Percentiles rank a stretch among this genome's conserved stretches.
These are phyloP conservation scores for Salix suchowensis DNA, from an alignment of 345 rosid species.

Conservation along the genomic window DNA sequence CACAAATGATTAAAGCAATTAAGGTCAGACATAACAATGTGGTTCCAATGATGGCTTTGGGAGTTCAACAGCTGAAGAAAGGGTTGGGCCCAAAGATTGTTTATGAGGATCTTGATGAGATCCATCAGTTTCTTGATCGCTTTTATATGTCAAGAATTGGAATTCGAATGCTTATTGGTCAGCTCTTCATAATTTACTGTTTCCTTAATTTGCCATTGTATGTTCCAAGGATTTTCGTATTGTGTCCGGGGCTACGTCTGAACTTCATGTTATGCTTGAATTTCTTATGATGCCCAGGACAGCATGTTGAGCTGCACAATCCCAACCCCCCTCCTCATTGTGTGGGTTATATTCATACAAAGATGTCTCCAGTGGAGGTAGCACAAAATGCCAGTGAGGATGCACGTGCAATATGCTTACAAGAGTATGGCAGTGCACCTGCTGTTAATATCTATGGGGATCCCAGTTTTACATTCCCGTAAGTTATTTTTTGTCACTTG, in stretches of 20 bases:
- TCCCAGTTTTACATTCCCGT: conserved; percentile 90
- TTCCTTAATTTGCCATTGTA: not conserved
- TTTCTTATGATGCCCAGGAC: conserved; percentile 60
- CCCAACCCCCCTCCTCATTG: conserved; percentile 76
- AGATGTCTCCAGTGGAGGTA: conserved; percentile 92
- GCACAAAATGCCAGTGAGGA: conserved; percentile 85
- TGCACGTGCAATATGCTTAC: conserved; percentile 74
- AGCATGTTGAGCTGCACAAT: conserved; percentile 98
- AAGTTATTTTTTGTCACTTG: conserved; percentile 27
- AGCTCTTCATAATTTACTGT: conserved; percentile 15
- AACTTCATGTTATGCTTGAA: not conserved
- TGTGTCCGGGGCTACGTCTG: not conserved
- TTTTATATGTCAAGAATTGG: conserved; percentile 93
- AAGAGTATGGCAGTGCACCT: conserved; percentile 92
- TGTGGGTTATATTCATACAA: conserved; percentile 86
- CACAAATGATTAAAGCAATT: conserved; percentile 89
- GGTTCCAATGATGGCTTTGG: conserved; percentile 94
- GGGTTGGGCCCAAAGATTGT: conserved; percentile 44
- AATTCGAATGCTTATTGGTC: conserved; percentile 91
- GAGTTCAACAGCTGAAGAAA: conserved; percentile 93
- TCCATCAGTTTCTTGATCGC: conserved; percentile 91
- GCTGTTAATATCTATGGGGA: conserved; percentile 78
- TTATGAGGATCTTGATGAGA: conserved; percentile 66
- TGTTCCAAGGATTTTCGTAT: not conserved
- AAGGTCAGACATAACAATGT: conserved; percentile 98